Evolutionary conservation across 2,329 filamentous ascomycete genomes (phyloP).

Genomic region (Penicillium fuscoglaucum): DNA sequence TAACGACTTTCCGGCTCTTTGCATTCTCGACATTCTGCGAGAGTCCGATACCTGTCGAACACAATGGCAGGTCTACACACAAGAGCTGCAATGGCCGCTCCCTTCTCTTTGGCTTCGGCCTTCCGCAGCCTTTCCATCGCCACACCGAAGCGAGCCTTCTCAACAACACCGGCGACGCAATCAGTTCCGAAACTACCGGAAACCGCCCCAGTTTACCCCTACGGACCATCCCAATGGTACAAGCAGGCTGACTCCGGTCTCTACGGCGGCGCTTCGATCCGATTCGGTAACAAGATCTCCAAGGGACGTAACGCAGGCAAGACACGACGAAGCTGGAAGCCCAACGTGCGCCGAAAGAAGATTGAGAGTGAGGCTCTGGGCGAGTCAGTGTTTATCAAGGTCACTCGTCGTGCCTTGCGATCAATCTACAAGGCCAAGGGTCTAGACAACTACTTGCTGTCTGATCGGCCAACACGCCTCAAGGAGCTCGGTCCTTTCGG

Average conservation of each 20-base stretch:
- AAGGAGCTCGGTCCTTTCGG: slow-evolving; percentile 86
- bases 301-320: slow-evolving; percentile 51
- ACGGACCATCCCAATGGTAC: slow-evolving; percentile 45
- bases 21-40: neutral
- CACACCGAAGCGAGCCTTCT: slow-evolving; percentile 40
- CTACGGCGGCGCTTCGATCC: slow-evolving; percentile 48
- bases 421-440: slow-evolving; percentile 81
- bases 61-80: slow-evolving; percentile 36
- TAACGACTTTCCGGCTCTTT: neutral
- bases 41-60: slow-evolving; percentile 14
- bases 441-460: slow-evolving; percentile 86
- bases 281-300: slow-evolving; percentile 54
- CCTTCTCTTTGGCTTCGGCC: slow-evolving; percentile 39
- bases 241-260: slow-evolving; percentile 51
- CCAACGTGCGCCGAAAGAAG: slow-evolving; percentile 51
- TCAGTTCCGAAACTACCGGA: slow-evolving; percentile 37
- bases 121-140: slow-evolving; percentile 43
- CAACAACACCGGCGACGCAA: slow-evolving; percentile 36
- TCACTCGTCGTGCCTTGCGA: slow-evolving; percentile 48
- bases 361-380: slow-evolving; percentile 47
- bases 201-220: slow-evolving; percentile 49
- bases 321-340: slow-evolving; percentile 51
- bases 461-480: slow-evolving; percentile 72
- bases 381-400: slow-evolving; percentile 47
- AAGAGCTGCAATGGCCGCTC: slow-evolving; percentile 33